Evolutionary conservation across 495 filamentous ascomycete species (phyloP).

Genomic region (Podospora sp.): DNA sequence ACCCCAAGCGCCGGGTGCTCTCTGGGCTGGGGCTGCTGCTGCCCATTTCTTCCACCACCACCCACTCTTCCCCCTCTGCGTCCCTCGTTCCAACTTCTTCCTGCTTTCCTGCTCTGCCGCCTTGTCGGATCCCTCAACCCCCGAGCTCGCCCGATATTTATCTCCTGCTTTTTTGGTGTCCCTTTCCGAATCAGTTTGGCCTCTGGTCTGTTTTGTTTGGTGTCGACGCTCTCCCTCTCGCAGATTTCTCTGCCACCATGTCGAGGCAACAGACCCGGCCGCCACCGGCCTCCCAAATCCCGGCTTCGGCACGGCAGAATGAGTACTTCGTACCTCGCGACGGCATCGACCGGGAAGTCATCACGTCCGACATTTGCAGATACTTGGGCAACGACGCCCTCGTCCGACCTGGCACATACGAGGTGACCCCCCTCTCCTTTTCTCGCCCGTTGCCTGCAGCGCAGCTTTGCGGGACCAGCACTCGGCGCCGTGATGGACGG

Average conservation of each 20-base stretch:
- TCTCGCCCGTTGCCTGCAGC: background rate
- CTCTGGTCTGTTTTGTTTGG: conserved; percentile 12
- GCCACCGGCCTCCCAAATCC: conserved; percentile 42
- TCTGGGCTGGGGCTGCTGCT: conserved; percentile 21
- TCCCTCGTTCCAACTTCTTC: conserved; percentile 26
- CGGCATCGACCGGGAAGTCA: conserved; percentile 90
- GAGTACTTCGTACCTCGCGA: conserved; percentile 88
- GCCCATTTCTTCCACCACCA: conserved; percentile 34
- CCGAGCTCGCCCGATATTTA: conserved; percentile 8
- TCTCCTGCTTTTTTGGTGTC: conserved; percentile 19
- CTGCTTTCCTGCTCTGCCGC: conserved; percentile 24
- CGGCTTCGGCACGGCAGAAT: conserved; percentile 61
- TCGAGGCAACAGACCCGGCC: conserved; percentile 42
- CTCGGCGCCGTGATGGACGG: background rate
- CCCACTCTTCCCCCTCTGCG: conserved; percentile 27
- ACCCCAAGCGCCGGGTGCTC: conserved; percentile 35
- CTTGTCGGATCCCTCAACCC: conserved; percentile 29
- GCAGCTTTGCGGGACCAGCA: background rate
- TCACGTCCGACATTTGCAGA: conserved; percentile 92
- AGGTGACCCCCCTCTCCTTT: conserved; percentile 53
- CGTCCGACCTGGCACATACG: conserved; percentile 80
- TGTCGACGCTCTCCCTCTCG: conserved; percentile 1
- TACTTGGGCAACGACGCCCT: conserved; percentile 91
- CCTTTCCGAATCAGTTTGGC: conserved; percentile 15
- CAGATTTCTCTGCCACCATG: conserved; percentile 1